Percentiles rank a stretch among this genome's conserved stretches.
Evolutionary conservation across 805 yeast species (phyloP).

Genomic region (Candida parachauliodes): DNA sequence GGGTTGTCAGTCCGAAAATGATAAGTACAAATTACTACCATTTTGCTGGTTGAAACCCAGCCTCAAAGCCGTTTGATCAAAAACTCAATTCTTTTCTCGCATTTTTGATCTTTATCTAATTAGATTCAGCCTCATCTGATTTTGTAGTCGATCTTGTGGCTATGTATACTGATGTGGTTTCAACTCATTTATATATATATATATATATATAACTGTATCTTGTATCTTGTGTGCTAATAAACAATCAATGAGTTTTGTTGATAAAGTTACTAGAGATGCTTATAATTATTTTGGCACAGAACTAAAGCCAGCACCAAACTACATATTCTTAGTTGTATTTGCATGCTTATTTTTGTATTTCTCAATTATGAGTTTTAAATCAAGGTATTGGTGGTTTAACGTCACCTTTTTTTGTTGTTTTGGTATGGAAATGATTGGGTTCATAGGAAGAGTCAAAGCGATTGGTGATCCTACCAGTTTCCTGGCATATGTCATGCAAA

Average conservation of each 20-base stretch:
- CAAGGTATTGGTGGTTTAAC: slow-evolving; percentile 39
- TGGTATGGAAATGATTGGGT: slow-evolving; percentile 35
- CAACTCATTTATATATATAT: too few relatives aligned
- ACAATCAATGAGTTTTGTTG: slow-evolving; percentile 29
- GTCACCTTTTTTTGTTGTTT: slow-evolving; percentile 34
- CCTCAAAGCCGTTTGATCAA: too few relatives aligned
- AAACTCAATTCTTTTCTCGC: too few relatives aligned
- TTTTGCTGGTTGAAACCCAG: too few relatives aligned
- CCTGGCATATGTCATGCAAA: slow-evolving; percentile 28
- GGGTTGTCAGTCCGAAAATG: too few relatives aligned
- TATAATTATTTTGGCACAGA: slow-evolving; percentile 21
- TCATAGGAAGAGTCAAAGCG: slow-evolving; percentile 33
- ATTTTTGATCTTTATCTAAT: too few relatives aligned
- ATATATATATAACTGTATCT: not conserved
- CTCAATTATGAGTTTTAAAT: slow-evolving; percentile 24
- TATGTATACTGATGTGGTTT: too few relatives aligned
- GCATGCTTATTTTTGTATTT: slow-evolving; percentile 21
- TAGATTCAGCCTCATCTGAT: too few relatives aligned
- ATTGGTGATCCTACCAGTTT: slow-evolving; percentile 20
- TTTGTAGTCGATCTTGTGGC: too few relatives aligned
- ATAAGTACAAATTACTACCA: too few relatives aligned
- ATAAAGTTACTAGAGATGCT: slow-evolving; percentile 25
- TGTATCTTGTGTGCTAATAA: not conserved
- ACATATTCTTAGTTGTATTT: slow-evolving; percentile 28
- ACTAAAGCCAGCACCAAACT: slow-evolving; percentile 28